These are phyloP conservation scores for Prunus persica DNA, from an alignment of 306 rosid species.

Conservation along the genomic window DNA sequence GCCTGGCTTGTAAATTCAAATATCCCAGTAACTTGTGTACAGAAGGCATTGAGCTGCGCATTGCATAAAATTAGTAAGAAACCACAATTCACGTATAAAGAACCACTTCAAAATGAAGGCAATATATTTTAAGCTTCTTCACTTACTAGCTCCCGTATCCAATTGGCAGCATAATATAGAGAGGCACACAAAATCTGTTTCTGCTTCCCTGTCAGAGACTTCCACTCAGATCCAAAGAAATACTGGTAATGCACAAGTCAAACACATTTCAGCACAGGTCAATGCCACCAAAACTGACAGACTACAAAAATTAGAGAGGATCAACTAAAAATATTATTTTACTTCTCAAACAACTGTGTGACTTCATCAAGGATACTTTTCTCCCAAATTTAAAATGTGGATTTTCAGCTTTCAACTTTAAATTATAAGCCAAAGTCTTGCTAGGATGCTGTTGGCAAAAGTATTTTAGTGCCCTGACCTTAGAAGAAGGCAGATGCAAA, in stretches of 20 bases:
- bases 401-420: background rate
- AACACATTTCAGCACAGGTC: slow-evolving; percentile 9
- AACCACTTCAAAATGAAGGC: slow-evolving; percentile 9
- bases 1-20: slow-evolving; percentile 34
- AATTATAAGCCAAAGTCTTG: background rate
- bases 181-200: slow-evolving; percentile 34
- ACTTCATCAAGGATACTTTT: background rate
- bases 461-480: slow-evolving; percentile 15
- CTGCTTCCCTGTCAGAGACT: slow-evolving; percentile 31
- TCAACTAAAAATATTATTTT: background rate
- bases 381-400: too few relatives aligned
- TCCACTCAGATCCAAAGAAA: slow-evolving; percentile 36
- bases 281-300: slow-evolving; percentile 2
- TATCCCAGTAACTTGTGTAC: slow-evolving; percentile 34
- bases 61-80: background rate
- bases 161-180: slow-evolving; percentile 39
- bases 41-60: slow-evolving; percentile 38
- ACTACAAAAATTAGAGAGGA: background rate
- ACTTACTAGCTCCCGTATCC: slow-evolving; percentile 42
- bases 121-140: background rate
- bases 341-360: background rate
- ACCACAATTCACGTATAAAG: background rate
- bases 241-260: slow-evolving; percentile 27
- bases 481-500: slow-evolving; percentile 39
- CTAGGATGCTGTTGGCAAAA: background rate